Evolutionary conservation across 805 yeast species (phyloP), one percentile per base, ranked within the genome.

Genomic region (Cyberlindnera xylosilytica): DNA sequence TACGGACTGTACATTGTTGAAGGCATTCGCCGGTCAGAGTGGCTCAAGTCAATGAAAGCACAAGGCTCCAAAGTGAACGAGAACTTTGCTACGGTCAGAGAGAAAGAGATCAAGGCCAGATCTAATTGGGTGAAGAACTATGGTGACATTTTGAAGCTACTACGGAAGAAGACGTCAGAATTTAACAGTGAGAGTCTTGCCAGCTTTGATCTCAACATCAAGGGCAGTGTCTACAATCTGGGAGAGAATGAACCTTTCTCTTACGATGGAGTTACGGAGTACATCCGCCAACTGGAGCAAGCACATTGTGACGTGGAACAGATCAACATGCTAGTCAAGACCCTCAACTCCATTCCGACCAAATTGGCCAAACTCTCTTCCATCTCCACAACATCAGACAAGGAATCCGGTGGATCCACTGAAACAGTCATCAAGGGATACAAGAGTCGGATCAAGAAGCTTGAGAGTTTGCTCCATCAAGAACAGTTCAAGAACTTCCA

Each of bases 381-480:
- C 15, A 35, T 37, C 9, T 11, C 38, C 4, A 16, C 32, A 7
- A 15, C 18, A 4, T 27, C 23, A 4, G 42, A 47, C 10, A n/a
- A 34, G 1, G 38, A 43, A n/a, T n/a, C n/a, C n/a, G 4, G 24
- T 36, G 6, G 40, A 34, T 29, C 48, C 1, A 36, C 64, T 4
- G 78, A 72, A 33, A 16, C 46, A 3, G 54, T 74, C 11, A 65
- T 83, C 10, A 72, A 72, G 49, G 87, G 86, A 0, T 82, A 88
- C 49, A 83, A 83, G 58, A 62, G 76, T 10, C 68, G 96, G 40
- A 86, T 91, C 31, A 78, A 77, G 47, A 84, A 84, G 51, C 70
- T 91, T 39, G 97, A 89, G 52, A 82, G 78, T 41, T 62, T 88
- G 29, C 64, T 89, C 13, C 93, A 88, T 57, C 87, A 85, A 48